A percentile compares a stretch with the other conserved stretches of the same genome.
Conservation (phyloP, 192 early-diverging fungal genomes). For the Allomyces macrogynus region DNA sequence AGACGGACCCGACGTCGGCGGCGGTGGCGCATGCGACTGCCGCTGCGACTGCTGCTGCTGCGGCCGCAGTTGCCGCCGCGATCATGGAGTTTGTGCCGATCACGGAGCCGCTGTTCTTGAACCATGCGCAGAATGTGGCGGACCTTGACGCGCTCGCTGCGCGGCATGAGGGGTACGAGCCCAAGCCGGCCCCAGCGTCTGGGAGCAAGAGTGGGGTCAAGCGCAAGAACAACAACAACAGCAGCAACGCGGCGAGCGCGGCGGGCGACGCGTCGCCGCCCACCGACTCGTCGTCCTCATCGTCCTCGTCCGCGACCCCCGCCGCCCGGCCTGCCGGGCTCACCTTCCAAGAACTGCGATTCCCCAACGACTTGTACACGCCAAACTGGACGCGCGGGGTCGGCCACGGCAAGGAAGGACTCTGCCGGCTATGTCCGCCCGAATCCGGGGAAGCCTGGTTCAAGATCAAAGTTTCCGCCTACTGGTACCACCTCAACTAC, state of each 20-base stretch:
- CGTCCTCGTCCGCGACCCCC: background rate
- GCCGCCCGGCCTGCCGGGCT: background rate
- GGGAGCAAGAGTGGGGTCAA: background rate
- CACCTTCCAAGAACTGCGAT: background rate
- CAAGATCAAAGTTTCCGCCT: conserved; percentile 28
- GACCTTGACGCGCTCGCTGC: too few species aligned
- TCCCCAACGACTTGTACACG: conserved; percentile 20
- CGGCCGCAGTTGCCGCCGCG: too few species aligned
- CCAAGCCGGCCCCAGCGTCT: too few species aligned
- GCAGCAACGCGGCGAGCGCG: background rate
- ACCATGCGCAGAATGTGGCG: too few species aligned
- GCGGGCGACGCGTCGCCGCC: too few species aligned
- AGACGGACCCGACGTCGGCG: too few species aligned
- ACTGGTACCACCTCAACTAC: conserved; percentile 27
- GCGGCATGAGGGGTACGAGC: too few species aligned
- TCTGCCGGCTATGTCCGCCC: conserved; percentile 20
- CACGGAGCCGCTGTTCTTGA: too few species aligned
- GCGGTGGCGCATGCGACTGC: too few species aligned
- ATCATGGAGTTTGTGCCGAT: too few species aligned
- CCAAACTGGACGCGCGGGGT: conserved; percentile 26
- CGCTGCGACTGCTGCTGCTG: too few species aligned
- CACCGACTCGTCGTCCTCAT: too few species aligned
- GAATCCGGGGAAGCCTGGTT: conserved; percentile 14
- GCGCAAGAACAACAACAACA: background rate
- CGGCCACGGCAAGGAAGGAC: conserved; percentile 20